Conservation (phyloP, 345 rosid genomes). For the Abelmoschus esculentus region DNA sequence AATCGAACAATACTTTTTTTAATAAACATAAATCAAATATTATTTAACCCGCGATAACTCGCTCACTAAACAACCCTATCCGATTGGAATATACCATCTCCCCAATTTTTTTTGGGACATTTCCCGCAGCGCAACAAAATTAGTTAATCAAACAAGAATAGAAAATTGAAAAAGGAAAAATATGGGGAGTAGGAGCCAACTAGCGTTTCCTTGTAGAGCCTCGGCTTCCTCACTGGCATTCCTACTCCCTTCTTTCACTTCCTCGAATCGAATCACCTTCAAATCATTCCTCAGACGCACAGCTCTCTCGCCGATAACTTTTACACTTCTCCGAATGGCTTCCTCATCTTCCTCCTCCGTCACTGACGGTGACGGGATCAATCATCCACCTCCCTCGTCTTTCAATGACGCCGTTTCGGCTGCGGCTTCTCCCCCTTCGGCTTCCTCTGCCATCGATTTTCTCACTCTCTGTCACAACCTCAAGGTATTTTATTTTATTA, state of each 20-base stretch:
- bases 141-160: background rate
- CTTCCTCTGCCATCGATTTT: constrained; percentile 70
- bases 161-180: background rate
- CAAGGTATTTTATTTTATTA: constrained; percentile 36
- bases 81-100: too few species aligned
- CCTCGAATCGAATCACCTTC: constrained; percentile 30
- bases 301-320: constrained; percentile 9
- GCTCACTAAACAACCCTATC: too few species aligned
- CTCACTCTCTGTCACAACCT: constrained; percentile 89
- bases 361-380: constrained; percentile 23
- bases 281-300: constrained; percentile 17
- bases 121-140: background rate
- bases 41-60: too few species aligned
- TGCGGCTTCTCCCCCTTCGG: constrained; percentile 8
- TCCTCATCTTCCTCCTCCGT: constrained; percentile 35
- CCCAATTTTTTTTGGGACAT: background rate
- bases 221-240: constrained; percentile 25
- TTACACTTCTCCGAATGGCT: constrained; percentile 37
- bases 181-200: constrained; percentile 47
- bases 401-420: constrained; percentile 11
- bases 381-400: constrained; percentile 17
- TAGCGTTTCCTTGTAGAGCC: constrained; percentile 37
- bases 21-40: too few species aligned
- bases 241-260: constrained; percentile 37
- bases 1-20: too few species aligned